phyloP scores from a whole-genome alignment of 345 rosid genomes.

The Trapa bicornis region DNA sequence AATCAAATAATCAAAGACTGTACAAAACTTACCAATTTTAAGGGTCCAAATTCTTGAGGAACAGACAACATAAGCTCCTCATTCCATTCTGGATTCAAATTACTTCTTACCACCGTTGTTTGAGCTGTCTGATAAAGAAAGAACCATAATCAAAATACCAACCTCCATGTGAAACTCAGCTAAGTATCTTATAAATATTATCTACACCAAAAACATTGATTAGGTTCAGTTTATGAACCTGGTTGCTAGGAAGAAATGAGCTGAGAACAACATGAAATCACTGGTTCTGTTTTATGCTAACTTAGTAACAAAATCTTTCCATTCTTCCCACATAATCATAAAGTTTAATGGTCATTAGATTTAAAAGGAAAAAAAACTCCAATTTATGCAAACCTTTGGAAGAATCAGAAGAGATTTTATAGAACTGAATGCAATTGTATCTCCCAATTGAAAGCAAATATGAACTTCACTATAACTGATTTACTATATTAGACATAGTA shows the following conservation, averaged over 20 bases:
- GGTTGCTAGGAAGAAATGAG: background rate
- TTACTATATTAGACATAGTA: background rate
- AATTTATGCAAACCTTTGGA: background rate
- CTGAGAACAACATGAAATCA: background rate
- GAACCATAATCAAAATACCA: background rate
- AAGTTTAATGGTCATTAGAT: background rate
- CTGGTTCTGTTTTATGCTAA: background rate
- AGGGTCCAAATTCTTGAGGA: constrained; percentile 44
- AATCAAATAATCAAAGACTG: background rate
- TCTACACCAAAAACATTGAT: background rate
- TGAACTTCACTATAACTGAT: background rate
- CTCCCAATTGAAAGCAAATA: background rate
- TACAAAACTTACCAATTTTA: constrained; percentile 44
- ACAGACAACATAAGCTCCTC: constrained; percentile 76
- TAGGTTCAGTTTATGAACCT: background rate
- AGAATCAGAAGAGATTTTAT: background rate
- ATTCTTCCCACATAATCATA: background rate
- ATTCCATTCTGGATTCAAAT: constrained; percentile 74
- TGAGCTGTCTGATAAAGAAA: constrained; percentile 33
- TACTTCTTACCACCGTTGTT: constrained; percentile 41
- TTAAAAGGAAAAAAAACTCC: background rate
- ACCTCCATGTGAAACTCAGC: background rate
- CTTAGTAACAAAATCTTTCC: background rate
- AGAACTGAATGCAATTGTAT: background rate
- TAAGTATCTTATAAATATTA: background rate